phyloP scores from a whole-genome alignment of 768 basidiomycete species.

The Russula virescens region DNA sequence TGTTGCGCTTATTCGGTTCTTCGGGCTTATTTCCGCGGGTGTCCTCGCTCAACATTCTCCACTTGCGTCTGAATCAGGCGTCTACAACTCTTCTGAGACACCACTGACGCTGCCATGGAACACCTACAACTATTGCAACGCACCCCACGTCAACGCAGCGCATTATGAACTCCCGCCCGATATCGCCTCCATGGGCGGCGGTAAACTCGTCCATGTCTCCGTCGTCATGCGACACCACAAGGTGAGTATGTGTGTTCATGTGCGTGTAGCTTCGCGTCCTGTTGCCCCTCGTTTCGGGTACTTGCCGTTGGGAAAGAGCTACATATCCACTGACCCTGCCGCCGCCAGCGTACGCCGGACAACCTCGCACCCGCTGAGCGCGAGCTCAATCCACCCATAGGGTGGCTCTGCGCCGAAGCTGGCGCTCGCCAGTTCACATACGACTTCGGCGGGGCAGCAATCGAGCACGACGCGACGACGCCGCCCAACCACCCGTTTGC shows the following conservation, averaged over 20 bases:
- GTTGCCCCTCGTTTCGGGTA: no score
- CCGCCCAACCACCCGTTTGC: constrained; percentile 43
- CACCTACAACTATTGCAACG: constrained; percentile 52
- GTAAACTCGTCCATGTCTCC: constrained; percentile 38
- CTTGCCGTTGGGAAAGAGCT: no score
- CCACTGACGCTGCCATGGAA: constrained; percentile 40
- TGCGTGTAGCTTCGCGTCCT: no score
- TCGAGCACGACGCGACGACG: constrained; percentile 38
- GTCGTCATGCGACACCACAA: constrained; percentile 45
- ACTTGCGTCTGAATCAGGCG: constrained; percentile 28
- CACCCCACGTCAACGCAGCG: constrained; percentile 39
- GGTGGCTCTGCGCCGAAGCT: constrained; percentile 37
- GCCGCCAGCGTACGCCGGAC: constrained; percentile 41
- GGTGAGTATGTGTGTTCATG: constrained; percentile 26
- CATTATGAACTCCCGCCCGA: constrained; percentile 35
- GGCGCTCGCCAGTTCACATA: constrained; percentile 37
- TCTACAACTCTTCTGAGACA: constrained; percentile 43
- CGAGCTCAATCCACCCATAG: constrained; percentile 33
- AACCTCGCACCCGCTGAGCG: constrained; percentile 43
- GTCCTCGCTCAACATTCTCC: background rate
- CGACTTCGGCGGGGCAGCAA: constrained; percentile 33
- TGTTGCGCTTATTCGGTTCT: background rate
- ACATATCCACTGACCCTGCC: background rate
- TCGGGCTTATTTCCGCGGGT: background rate
- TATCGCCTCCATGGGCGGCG: constrained; percentile 20